These are phyloP conservation scores for Trypanosomatidae sp. DNA, from an alignment of 208 protist genomes.

Conservation along the genomic window DNA sequence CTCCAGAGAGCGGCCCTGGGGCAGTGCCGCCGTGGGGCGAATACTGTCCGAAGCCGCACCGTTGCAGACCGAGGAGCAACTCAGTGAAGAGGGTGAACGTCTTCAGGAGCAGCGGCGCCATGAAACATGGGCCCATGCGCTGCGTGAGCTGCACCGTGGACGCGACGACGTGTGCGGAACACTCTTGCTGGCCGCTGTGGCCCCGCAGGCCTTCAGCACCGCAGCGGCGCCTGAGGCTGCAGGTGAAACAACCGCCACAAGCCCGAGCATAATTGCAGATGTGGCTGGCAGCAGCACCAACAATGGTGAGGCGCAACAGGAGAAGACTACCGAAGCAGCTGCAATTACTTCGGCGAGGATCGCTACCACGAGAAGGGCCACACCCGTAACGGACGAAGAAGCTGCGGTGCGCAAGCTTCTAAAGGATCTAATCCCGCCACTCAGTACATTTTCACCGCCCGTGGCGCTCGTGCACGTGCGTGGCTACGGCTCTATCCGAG, in stretches of 20 bases:
- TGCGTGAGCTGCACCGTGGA: constrained; percentile 14
- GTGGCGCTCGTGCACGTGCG: constrained; percentile 42
- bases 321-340: neutral
- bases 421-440: constrained; percentile 11
- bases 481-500: constrained; percentile 50
- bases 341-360: neutral
- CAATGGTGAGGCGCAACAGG: neutral
- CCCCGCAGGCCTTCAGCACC: neutral
- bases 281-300: neutral
- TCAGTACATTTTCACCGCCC: neutral
- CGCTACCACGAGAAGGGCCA: neutral
- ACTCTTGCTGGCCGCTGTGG: constrained; percentile 24
- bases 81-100: neutral
- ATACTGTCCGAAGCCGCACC: neutral
- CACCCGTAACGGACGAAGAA: constrained; percentile 21
- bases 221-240: neutral
- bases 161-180: constrained; percentile 29
- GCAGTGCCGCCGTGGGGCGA: constrained; percentile 17
- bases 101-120: constrained; percentile 2
- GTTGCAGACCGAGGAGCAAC: neutral
- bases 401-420: constrained; percentile 35
- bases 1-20: constrained; percentile 15
- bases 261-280: neutral
- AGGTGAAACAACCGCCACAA: neutral
- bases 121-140: constrained; percentile 4